Conservation (phyloP, 805 yeast genomes). For the Priceomyces castillae region DNA sequence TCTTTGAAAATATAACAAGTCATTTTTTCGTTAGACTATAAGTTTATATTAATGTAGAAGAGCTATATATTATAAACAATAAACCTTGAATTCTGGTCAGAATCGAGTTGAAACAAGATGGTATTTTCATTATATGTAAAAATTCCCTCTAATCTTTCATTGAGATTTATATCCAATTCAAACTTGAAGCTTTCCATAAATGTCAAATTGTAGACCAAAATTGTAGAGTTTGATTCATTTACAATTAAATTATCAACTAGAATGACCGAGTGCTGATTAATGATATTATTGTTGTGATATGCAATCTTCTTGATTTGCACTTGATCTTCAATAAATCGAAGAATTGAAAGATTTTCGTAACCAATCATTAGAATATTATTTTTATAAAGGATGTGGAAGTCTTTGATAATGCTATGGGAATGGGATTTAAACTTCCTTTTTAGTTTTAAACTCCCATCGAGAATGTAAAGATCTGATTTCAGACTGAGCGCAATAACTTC, state of each 20-base stretch:
- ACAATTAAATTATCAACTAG: conserved; percentile 5
- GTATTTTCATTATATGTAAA: background rate
- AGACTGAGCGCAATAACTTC: background rate
- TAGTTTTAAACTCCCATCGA: background rate
- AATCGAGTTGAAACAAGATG: background rate
- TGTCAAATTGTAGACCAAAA: conserved; percentile 4
- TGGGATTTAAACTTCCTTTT: background rate
- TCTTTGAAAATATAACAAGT: no score
- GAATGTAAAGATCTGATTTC: conserved; percentile 1
- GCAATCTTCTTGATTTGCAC: conserved; percentile 1
- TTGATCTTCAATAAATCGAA: background rate
- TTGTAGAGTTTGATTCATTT: conserved; percentile 7
- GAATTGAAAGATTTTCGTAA: background rate
- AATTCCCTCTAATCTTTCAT: conserved; percentile 3
- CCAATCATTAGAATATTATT: conserved; percentile 4
- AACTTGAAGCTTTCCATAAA: conserved; percentile 1
- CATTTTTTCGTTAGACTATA: background rate
- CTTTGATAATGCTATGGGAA: conserved; percentile 1
- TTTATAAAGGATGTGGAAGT: conserved; percentile 1
- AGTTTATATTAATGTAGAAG: background rate
- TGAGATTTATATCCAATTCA: background rate
- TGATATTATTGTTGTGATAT: conserved; percentile 9
- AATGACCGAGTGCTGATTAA: conserved; percentile 6
- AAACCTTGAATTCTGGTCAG: conserved; percentile 2
- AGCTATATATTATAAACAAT: conserved; percentile 3